Base-by-base conservation (phyloP, 495 filamentous ascomycete genomes). In the Achaetomiella virescens region DNA sequence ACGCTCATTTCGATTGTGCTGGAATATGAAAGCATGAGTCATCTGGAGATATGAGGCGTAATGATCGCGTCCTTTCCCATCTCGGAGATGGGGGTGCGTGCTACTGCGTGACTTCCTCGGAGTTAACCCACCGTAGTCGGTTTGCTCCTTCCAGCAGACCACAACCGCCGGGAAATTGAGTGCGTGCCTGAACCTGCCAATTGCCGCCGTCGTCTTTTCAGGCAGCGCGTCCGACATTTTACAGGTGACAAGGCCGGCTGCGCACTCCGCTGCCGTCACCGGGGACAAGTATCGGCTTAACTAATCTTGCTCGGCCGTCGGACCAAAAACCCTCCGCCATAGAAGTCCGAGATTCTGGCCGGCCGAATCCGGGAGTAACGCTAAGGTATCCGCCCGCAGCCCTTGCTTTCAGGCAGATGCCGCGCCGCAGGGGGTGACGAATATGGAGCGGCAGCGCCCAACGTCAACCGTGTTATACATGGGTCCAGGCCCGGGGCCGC, bases 261-360 rank as follows among this genome's bases (percentile, higher is more conserved):
- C 20, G 10, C 12, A 14, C 6, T 8, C 20, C 25, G 29, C 18
- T 10, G 22, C 18, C 18, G 5, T 9, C 21, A 20, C 29, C 18
- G 8, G 5, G 3, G 1, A 24, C 3, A 55, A n/a, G 46, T 63
- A 58, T 29, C 54, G 33, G 48, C 51, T 47, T 60, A 61, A 61
- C 61, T 31, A 42, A 46, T 29, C 9, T 14, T 15, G 6, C 56
- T 69, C 66, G 66, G 66, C 17, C 15, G 54, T 65, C 66, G 66
- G 66, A 55, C 33, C 45, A 69, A 69, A 62, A 21, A 60, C 64
- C 43, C 27, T 57, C 66, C 66, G 66, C 49, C 37, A 15, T 55
- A 54, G 42, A 53, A 46, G 7, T 53, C 64, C 64, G 61, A 66
- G 58, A 31, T 31, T 35, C 27, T 50, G 33, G 18, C 53, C 27